Base-by-base conservation (phyloP, 2,329 filamentous ascomycete species). In the Achaetomium macrosporum region DNA sequence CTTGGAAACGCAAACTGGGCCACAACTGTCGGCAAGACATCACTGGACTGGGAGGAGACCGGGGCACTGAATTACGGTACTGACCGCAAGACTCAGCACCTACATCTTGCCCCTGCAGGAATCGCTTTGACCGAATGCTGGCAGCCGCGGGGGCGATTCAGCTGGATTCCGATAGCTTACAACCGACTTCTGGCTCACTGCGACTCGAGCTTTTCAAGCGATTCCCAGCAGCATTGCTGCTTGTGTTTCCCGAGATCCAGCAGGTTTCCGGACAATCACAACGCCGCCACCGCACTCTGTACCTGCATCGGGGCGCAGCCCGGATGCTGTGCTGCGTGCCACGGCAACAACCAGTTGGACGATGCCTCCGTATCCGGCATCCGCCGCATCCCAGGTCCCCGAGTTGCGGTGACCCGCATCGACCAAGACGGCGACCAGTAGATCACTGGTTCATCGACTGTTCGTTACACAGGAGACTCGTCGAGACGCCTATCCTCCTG, bases 271-370 rank as follows among this genome's bases (percentile, higher is more conserved):
- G 45, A 19, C 40, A 19, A 30, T 19, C 43, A 31, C 48, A 48
- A 19, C 43, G 43, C 48, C 53, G 43, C 43, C 43, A 20, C 41
- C 42, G 47, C 51, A 36, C 39, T 43, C 41, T 20, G 53, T 55
- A 49, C 49, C 53, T 55, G 49, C 53, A 55, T 55, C 45, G 30
- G 43, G 37, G 20, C 49, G 42, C 45, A 39, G 45, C 39, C 39
- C 39, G 45, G 41, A 42, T 49, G 49, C 9, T 39, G 53, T 55
- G 45, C 31, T 51, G 41, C 45, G 53, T 55, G 35, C 9, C 45
- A 52, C 49, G 29, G 47, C 45, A 49, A 37, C 33, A 15, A 12
- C 19, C 37, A 40, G 49, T 49, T 52, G 45, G 36, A 36, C 44
- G 42, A 48, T 30, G 15, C 3, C 40, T 41, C 47, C 44, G 39